A percentile compares a stretch with the other conserved stretches of the same genome.
Conservation (phyloP, 345 rosid genomes). For the Cardamine chenopodiifolia region DNA sequence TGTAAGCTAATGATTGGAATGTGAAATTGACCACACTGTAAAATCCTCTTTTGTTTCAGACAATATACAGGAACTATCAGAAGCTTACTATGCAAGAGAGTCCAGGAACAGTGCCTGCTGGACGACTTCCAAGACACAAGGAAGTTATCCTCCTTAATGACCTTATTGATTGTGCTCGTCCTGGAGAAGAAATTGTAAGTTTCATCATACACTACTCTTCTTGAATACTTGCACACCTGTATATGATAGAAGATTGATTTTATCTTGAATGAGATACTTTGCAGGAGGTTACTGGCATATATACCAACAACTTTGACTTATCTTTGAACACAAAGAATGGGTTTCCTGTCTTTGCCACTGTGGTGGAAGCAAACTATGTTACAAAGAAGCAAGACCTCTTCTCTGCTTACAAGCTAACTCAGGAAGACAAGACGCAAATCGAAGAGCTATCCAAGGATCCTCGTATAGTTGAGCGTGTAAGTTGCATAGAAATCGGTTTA, state of each 20-base stretch:
- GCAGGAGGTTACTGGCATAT: slow-evolving; percentile 95
- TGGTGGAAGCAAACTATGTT: slow-evolving; percentile 89
- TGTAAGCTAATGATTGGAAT: background rate
- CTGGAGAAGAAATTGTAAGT: slow-evolving; percentile 93
- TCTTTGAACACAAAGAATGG: slow-evolving; percentile 97
- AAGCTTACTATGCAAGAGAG: slow-evolving; percentile 97
- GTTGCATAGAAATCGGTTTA: slow-evolving; percentile 23
- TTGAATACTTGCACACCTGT: background rate
- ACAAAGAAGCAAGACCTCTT: slow-evolving; percentile 96
- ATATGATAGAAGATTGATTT: slow-evolving; percentile 3
- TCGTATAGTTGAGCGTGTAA: slow-evolving; percentile 86
- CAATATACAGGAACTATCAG: slow-evolving; percentile 94
- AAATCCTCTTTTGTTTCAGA: slow-evolving; percentile 53
- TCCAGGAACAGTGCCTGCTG: slow-evolving; percentile 99
- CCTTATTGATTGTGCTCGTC: slow-evolving; percentile 95
- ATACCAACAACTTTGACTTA: slow-evolving; percentile 90
- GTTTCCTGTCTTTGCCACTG: slow-evolving; percentile 96
- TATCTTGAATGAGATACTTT: slow-evolving; percentile 8
- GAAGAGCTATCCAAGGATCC: slow-evolving; percentile 90
- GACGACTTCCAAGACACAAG: slow-evolving; percentile 97
- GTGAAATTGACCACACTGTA: background rate
- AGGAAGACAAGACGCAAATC: slow-evolving; percentile 90
- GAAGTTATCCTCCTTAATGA: slow-evolving; percentile 94
- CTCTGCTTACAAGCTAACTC: slow-evolving; percentile 95
- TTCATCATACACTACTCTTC: background rate